Base-by-base conservation (phyloP, 768 basidiomycete species). In the Mycena galericulata region DNA sequence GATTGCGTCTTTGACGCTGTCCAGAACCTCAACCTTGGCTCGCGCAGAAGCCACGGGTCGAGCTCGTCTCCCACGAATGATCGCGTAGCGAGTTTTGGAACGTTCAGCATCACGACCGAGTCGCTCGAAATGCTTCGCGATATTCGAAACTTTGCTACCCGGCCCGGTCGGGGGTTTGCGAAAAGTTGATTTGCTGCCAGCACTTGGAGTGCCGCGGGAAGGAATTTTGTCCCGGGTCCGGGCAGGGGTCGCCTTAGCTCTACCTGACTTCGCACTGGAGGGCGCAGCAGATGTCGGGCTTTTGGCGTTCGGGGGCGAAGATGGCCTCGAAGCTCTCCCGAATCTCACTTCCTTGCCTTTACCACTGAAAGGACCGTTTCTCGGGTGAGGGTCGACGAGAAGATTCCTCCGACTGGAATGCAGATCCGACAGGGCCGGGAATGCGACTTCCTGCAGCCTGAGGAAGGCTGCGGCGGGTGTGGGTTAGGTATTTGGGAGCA, bases 1-100 rank as follows among this genome's bases (percentile, higher is more conserved):
- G 75, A 98, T 93, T 2, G 94, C 97, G 74, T 98, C 96, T 75
- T 93, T 92, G 74, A 98, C 88, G 74, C 94, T 96, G 59, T 94
- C 91, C 27, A 98, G 85, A 34, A 98, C 87, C 75, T 96, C 91
- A 1, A 97, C 94, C 73, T 91, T 95, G 18, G 95, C 96, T 49
- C 91, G 88, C 18, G 96, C 92, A 27, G 91, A 92, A 22, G 93
- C 93, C 17, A 99, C 95, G 15, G 98, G 97, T 34, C 97, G 91
- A 22, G 95, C 93, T 49, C 92, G 89, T 70, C 90, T 92, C 14
- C 93, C 93, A 40, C 95, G 88, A 74, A 96, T 93, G 60, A 96
- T 89, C n/a, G 91, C 88, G 74, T 97, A 94, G 26, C 92, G 88
- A 62, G 90, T 87, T 74, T 89, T 95, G 3, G 90, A 87, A 40